phyloP scores from a whole-genome alignment of 2,329 filamentous ascomycete genomes.

The Laburnicola sp. region DNA sequence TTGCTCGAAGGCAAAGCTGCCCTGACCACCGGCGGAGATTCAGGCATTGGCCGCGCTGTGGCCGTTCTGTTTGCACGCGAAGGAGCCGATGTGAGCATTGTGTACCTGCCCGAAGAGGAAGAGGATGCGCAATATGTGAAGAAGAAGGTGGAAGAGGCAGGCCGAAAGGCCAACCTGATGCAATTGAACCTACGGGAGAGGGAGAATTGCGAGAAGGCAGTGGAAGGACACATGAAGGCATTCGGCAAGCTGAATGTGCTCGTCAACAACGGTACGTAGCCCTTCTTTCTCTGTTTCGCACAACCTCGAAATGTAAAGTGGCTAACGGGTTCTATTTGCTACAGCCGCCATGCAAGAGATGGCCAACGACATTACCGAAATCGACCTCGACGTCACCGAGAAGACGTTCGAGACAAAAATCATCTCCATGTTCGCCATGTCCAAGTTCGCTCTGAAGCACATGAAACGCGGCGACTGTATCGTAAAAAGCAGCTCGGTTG shows the following conservation, averaged over 20 bases:
- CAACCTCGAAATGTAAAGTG: no score
- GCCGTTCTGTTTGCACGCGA: slow-evolving; percentile 78
- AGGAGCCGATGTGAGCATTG: slow-evolving; percentile 71
- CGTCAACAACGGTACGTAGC: slow-evolving; percentile 22
- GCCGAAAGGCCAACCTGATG: slow-evolving; percentile 53
- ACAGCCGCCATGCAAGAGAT: slow-evolving; percentile 59
- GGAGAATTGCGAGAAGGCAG: slow-evolving; percentile 67
- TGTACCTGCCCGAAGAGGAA: slow-evolving; percentile 73
- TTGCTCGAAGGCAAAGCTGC: slow-evolving; percentile 33
- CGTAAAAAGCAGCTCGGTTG: slow-evolving; percentile 80
- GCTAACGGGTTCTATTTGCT: not conserved
- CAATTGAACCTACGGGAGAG: slow-evolving; percentile 62
- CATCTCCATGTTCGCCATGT: slow-evolving; percentile 74
- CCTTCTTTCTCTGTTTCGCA: not conserved
- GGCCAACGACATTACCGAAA: slow-evolving; percentile 57
- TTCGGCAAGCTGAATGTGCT: slow-evolving; percentile 69
- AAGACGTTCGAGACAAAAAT: slow-evolving; percentile 72
- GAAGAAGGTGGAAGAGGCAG: slow-evolving; percentile 65
- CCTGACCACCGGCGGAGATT: slow-evolving; percentile 77
- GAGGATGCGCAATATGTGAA: slow-evolving; percentile 74
- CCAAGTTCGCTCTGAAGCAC: slow-evolving; percentile 73
- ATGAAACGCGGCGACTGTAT: slow-evolving; percentile 71
- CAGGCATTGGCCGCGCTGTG: slow-evolving; percentile 72
- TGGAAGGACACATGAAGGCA: slow-evolving; percentile 64
- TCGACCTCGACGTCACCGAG: slow-evolving; percentile 59